Conservation (phyloP, 2,329 filamentous ascomycete species). For the Graphium sp. region DNA sequence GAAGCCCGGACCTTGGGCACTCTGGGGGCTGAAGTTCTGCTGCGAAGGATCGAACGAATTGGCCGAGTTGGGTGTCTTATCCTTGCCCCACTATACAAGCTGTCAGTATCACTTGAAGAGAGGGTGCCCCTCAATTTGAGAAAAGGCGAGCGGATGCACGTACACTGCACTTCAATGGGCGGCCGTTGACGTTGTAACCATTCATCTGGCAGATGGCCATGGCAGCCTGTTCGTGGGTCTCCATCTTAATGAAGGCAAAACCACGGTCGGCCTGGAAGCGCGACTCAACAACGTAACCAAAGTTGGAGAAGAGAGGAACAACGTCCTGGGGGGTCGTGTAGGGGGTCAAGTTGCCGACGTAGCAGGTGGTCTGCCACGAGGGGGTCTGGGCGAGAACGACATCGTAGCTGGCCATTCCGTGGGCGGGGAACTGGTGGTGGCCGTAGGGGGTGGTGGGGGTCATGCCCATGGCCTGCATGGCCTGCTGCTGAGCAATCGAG, state of each 20-base stretch:
- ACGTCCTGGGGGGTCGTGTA: constrained; percentile 96
- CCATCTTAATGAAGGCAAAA: constrained; percentile 99
- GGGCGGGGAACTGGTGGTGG: constrained; percentile 93
- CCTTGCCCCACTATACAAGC: constrained; percentile 77
- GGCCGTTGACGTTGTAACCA: constrained; percentile 93
- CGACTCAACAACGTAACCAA: constrained; percentile 92
- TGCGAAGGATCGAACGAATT: constrained; percentile 73
- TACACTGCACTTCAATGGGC: constrained; percentile 97
- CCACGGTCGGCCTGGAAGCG: constrained; percentile 96
- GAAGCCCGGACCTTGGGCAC: constrained; percentile 54
- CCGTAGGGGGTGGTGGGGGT: constrained; percentile 92
- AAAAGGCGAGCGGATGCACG: constrained; percentile 22
- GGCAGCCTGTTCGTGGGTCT: constrained; percentile 91
- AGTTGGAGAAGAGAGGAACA: constrained; percentile 97
- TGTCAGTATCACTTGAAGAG: constrained; percentile 12
- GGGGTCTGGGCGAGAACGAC: constrained; percentile 93
- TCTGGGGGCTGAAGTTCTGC: constrained; percentile 54
- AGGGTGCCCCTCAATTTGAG: too few species aligned
- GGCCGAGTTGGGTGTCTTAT: constrained; percentile 68
- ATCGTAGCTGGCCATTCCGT: constrained; percentile 93
- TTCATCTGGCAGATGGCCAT: constrained; percentile 98
- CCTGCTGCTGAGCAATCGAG: constrained; percentile 93
- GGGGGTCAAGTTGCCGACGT: constrained; percentile 92
- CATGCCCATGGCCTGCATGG: constrained; percentile 95
- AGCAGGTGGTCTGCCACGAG: constrained; percentile 95